Evolutionary conservation across 805 yeast genomes (phyloP), one percentile per base, ranked within the genome.

Genomic region (Kazachstania africana): DNA sequence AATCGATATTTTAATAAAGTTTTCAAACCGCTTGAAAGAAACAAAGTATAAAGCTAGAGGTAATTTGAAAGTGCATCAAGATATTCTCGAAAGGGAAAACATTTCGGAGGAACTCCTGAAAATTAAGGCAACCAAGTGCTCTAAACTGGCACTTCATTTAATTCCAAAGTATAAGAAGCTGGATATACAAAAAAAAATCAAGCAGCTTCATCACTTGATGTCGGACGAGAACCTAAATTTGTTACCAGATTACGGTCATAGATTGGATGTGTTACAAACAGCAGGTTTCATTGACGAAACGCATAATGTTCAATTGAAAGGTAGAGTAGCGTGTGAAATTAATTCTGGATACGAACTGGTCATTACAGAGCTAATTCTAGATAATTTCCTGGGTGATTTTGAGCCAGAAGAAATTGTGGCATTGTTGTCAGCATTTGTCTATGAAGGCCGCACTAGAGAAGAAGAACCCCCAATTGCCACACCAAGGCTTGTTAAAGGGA

Each of bases 361-460:
- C 3, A 53, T 91, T 8, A 88, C 98, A 0, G 98, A 91, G 55
- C 65, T 91, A 33, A 72, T 91, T 12, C 65, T 91, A 44, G 94
- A 88, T 48, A 91, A 91, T 57, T 85, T 88, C 62, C 61, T 91
- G 39, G 94, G 88, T 19, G 93, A 84, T 36, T 87, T 81, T 50
- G 93, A 87, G 40, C 85, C 96, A 1, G 95, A 85, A 48, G 98
- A 91, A 55, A 85, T 91, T 39, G 96, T 87, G n/a, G 97, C 97
- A 0, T 62, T 91, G 29, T 58, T 91, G 20, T 84, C 96, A 0
- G 83, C 81, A 23, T 91, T 91, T 60, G 94, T 91, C 1, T 91
- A 82, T 50, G 96, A 91, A 48, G 97, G 96, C 1, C 44, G 57
- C 22, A 66, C 72, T 12, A 65, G 70, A 15, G 74, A 70, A 23